A percentile compares a stretch with the other conserved stretches of the same genome.
Evolutionary conservation across 2,329 filamentous ascomycete genomes (phyloP).

Genomic region (Colletotrichum gigasporum): DNA sequence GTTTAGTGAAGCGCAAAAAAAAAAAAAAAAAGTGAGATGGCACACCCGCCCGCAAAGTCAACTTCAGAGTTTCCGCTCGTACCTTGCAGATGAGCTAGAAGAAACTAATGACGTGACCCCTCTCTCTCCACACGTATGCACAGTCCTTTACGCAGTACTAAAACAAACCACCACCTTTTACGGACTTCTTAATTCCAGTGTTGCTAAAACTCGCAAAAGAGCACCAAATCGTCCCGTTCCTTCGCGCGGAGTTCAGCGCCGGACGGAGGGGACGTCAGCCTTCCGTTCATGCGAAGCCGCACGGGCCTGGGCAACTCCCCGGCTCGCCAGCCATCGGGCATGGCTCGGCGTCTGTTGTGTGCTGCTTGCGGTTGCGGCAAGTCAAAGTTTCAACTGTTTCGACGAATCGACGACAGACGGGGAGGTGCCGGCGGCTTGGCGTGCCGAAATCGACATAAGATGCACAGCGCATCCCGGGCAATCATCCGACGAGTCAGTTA

Average conservation of each 20-base stretch:
- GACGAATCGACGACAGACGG: slow-evolving; percentile 24
- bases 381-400: slow-evolving; percentile 19
- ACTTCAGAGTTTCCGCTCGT: not conserved
- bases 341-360: not conserved
- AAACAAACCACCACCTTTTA: too few species aligned
- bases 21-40: not conserved
- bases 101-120: not conserved
- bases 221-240: too few species aligned
- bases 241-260: too few species aligned
- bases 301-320: too few species aligned
- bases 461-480: slow-evolving; percentile 5
- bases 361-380: too few species aligned
- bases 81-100: not conserved
- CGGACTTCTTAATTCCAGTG: too few species aligned
- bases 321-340: not conserved
- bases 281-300: too few species aligned
- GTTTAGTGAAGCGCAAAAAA: too few species aligned
- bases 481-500: not conserved
- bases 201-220: too few species aligned
- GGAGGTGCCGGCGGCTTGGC: not conserved
- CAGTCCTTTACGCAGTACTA: too few species aligned
- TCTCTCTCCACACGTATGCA: not conserved
- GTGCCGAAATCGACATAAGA: not conserved
- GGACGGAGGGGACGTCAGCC: too few species aligned
- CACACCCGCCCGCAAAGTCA: not conserved